These are phyloP conservation scores for Solioccasus polychromus DNA, from an alignment of 768 basidiomycete genomes.

Conservation along the genomic window DNA sequence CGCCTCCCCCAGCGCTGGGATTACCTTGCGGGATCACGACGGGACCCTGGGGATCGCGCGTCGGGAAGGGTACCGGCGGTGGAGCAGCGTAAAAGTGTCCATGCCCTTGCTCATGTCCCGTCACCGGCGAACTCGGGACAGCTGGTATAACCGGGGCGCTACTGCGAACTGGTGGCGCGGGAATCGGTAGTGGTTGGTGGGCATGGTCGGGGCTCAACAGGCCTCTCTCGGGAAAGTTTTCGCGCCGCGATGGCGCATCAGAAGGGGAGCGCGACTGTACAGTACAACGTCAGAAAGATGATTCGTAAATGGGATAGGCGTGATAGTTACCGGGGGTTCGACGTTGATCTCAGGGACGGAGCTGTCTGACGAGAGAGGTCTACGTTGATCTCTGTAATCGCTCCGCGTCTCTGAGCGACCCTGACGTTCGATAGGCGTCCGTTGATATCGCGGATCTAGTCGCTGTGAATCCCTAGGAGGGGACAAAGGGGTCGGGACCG, in stretches of 20 bases:
- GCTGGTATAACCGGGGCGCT: slow-evolving; percentile 16
- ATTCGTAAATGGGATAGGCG: slow-evolving; percentile 7
- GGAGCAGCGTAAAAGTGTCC: slow-evolving; percentile 15
- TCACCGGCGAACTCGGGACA: slow-evolving; percentile 10
- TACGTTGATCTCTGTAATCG: slow-evolving; percentile 18
- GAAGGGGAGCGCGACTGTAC: slow-evolving; percentile 31
- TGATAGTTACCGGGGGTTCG: slow-evolving; percentile 29
- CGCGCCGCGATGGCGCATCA: slow-evolving; percentile 29
- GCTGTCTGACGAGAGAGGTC: slow-evolving; percentile 31
- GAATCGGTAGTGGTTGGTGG: slow-evolving; percentile 25
- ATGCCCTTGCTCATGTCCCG: too few relatives aligned
- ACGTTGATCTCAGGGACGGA: slow-evolving; percentile 33
- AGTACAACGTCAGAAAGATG: slow-evolving; percentile 13
- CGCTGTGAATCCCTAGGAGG: slow-evolving; percentile 20
- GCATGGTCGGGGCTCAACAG: slow-evolving; percentile 33
- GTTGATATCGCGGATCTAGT: slow-evolving; percentile 14
- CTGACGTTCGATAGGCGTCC: slow-evolving; percentile 24
- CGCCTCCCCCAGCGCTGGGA: slow-evolving; percentile 1
- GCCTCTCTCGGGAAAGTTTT: slow-evolving; percentile 7
- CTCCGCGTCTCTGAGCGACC: slow-evolving; percentile 19
- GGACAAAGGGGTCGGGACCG: slow-evolving; percentile 26
- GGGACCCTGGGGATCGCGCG: too few relatives aligned
- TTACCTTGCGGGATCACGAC: too few relatives aligned
- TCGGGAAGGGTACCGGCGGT: too few relatives aligned
- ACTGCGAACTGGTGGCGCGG: slow-evolving; percentile 14